These are phyloP conservation scores for Talaromyces sp. DNA, from an alignment of 2,329 filamentous ascomycete genomes.

Conservation along the genomic window DNA sequence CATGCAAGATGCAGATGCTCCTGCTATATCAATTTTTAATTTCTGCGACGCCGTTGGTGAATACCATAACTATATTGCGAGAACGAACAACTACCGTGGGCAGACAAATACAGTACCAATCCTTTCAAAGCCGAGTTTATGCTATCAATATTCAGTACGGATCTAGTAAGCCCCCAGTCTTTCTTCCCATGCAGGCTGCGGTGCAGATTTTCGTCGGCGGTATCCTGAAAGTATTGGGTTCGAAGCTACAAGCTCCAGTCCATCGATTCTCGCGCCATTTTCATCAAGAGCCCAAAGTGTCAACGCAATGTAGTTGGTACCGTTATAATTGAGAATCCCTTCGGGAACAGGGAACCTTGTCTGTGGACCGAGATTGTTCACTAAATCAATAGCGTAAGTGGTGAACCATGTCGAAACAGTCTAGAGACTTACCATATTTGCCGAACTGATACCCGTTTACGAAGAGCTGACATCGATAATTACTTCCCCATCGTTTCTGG, in stretches of 20 bases:
- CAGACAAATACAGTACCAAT: too few species aligned
- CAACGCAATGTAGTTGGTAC: too few species aligned
- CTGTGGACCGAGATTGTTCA: slow-evolving; percentile 72
- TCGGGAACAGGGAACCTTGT: slow-evolving; percentile 67
- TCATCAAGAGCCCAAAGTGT: slow-evolving; percentile 30
- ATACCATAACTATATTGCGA: too few species aligned
- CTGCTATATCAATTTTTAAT: too few species aligned
- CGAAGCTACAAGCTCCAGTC: neutral
- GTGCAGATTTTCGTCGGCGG: neutral
- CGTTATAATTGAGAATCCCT: slow-evolving; percentile 67
- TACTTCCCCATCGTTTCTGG: too few species aligned
- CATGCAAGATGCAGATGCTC: too few species aligned
- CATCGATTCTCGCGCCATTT: neutral
- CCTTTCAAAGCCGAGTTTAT: too few species aligned
- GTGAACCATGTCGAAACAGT: too few species aligned
- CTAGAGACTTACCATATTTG: too few species aligned
- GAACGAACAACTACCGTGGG: too few species aligned
- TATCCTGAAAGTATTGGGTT: neutral
- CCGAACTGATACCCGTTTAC: slow-evolving; percentile 75
- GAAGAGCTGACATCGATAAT: slow-evolving; percentile 61
- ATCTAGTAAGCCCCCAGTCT: neutral
- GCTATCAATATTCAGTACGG: neutral
- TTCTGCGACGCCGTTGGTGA: too few species aligned
- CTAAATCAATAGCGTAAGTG: too few species aligned
- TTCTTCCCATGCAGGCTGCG: neutral